Base-by-base conservation (phyloP, 2,329 filamentous ascomycete genomes). In the Podosphaera xanthii region DNA sequence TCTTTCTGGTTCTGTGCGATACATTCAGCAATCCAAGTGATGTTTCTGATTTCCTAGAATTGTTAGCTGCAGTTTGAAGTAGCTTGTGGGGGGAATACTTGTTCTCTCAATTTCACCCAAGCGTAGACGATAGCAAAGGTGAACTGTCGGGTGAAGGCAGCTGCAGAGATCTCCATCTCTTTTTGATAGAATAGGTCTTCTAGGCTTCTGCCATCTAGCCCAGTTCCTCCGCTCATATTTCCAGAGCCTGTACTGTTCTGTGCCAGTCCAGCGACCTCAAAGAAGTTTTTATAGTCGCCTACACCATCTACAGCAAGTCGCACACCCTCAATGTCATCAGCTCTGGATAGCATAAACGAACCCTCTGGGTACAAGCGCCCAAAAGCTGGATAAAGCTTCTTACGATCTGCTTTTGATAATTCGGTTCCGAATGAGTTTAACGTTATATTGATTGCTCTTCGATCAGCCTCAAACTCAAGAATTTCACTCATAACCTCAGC, bases 1-100 rank as follows among this genome's bases (percentile, higher is more conserved):
- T 98, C 92, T 76, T 98, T 98, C 74, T 98, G 92, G 76, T 95
- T 96, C 74, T 98, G 92, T 59, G 92, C 92, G 79, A 98, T 98
- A 75, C 92, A 98, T 73, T 98, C 92, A 31, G 92, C 86, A 72
- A 98, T 98, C 92, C 92, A 98, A 58, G 92, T 97, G 69, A 98
- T 95, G 73, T 98, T 98, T 64, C 92, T 86, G 67, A 97, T 96
- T 85, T 98, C 92, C 90, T 97, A 62, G 5, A 30, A 2, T 30
- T 48, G 34, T 67, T 77, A 67, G 74, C 69, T 59, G 58, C 46
- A 36, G 56, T 30, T 44, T 44, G 1, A 12, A 4, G 2, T 8
- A 34, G 34, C 8, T 2, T 33, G 36, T 44, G 30, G 12, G 12
- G 12, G 8, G 33, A 4, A 71, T 73, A 95, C 91, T 82, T 98